Conservation (phyloP, 2,329 filamentous ascomycete genomes). For the Fonsecaea monophora region DNA sequence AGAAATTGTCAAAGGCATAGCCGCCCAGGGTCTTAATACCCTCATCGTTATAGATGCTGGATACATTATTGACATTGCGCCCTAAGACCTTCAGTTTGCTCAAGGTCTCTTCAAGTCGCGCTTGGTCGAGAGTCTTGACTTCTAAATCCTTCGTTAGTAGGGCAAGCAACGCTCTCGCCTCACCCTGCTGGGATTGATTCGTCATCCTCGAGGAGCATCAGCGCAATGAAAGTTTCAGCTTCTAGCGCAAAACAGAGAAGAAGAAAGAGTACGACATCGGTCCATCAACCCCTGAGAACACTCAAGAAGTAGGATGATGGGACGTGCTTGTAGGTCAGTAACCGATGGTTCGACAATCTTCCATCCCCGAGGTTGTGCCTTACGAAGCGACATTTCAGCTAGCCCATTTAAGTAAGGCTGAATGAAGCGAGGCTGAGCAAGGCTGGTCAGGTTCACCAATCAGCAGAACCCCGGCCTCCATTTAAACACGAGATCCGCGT, state of each 20-base stretch:
- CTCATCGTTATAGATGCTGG: slow-evolving; percentile 82
- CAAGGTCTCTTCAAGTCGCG: slow-evolving; percentile 51
- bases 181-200: slow-evolving; percentile 67
- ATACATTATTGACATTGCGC: slow-evolving; percentile 72
- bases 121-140: slow-evolving; percentile 57
- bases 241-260: neutral
- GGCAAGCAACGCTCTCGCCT: slow-evolving; percentile 70
- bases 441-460: neutral
- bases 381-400: neutral
- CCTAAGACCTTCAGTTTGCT: slow-evolving; percentile 78
- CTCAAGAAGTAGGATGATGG: neutral
- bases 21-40: slow-evolving; percentile 74
- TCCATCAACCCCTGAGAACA: neutral
- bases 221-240: neutral
- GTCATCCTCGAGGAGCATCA: slow-evolving; percentile 15
- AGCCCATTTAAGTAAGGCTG: neutral
- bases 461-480: neutral
- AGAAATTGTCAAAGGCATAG: slow-evolving; percentile 74
- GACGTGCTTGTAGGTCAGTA: neutral
- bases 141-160: slow-evolving; percentile 68
- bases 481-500: slow-evolving; percentile 11
- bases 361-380: neutral
- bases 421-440: neutral
- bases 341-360: neutral
- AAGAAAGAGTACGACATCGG: neutral